Evolutionary conservation across 345 rosid genomes (phyloP).

Genomic region (Boechera retrofracta): DNA sequence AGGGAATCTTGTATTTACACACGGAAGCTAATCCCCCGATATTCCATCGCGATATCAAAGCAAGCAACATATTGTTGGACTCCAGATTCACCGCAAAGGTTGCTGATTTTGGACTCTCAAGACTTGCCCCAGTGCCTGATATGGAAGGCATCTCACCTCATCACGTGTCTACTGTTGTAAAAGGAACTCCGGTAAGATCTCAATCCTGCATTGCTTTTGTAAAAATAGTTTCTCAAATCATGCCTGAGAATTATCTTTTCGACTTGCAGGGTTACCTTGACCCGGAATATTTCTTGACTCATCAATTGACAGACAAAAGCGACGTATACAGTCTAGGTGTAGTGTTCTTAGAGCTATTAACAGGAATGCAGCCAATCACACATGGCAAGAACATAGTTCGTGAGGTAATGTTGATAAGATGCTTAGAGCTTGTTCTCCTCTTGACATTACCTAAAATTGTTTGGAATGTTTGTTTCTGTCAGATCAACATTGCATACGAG

Average conservation of each 20-base stretch:
- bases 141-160: slow-evolving; percentile 67
- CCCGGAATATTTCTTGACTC: slow-evolving; percentile 94
- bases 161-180: slow-evolving; percentile 88
- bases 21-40: slow-evolving; percentile 96
- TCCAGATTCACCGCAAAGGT: slow-evolving; percentile 79
- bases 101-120: slow-evolving; percentile 94
- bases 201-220: slow-evolving; percentile 15
- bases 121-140: slow-evolving; percentile 87
- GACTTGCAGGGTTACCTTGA: slow-evolving; percentile 91
- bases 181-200: slow-evolving; percentile 82
- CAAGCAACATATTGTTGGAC: slow-evolving; percentile 87
- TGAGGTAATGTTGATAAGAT: slow-evolving; percentile 59
- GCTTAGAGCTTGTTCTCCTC: not conserved
- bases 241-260: slow-evolving; percentile 20
- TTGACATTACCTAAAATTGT: not conserved
- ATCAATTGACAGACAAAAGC: slow-evolving; percentile 91
- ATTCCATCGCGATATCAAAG: slow-evolving; percentile 93
- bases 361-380: slow-evolving; percentile 93
- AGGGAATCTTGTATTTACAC: slow-evolving; percentile 83
- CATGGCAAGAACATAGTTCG: slow-evolving; percentile 96
- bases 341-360: slow-evolving; percentile 87
- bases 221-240: not conserved
- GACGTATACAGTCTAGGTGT: slow-evolving; percentile 97
- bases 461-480: slow-evolving; percentile 24
- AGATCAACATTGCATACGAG: slow-evolving; percentile 75